phyloP scores from a whole-genome alignment of 805 yeast species.

The Peterozyma xylosa region DNA sequence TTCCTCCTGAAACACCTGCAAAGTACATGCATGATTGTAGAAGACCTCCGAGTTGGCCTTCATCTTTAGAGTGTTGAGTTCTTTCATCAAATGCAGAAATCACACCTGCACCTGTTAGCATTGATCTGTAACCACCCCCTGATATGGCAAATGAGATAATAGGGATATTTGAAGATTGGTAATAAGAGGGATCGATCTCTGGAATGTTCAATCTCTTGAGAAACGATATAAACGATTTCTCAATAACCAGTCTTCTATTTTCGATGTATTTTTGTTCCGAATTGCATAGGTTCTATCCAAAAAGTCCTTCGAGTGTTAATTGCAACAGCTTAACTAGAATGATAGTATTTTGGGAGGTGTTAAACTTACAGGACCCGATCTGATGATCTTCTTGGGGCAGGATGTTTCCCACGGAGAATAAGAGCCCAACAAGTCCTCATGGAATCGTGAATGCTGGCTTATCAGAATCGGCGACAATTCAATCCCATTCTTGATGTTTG shows the following conservation, averaged over 20 bases:
- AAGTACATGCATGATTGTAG: constrained; percentile 49
- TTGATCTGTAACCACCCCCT: constrained; percentile 53
- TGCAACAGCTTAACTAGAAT: too few species aligned
- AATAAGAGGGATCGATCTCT: constrained; percentile 12
- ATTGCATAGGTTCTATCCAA: constrained; percentile 7
- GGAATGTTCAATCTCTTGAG: constrained; percentile 17
- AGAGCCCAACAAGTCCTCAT: too few species aligned
- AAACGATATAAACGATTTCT: constrained; percentile 13
- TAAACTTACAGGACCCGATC: too few species aligned
- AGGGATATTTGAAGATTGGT: constrained; percentile 9
- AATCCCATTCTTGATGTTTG: too few species aligned
- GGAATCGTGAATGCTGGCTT: too few species aligned
- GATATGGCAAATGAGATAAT: constrained; percentile 34
- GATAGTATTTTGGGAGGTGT: too few species aligned
- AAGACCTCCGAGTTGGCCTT: constrained; percentile 39
- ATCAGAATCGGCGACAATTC: too few species aligned
- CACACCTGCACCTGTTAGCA: constrained; percentile 52
- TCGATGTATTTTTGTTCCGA: not conserved
- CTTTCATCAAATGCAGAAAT: constrained; percentile 43
- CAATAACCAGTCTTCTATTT: constrained; percentile 7
- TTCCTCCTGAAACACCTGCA: constrained; percentile 66
- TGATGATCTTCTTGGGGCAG: too few species aligned
- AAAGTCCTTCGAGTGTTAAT: too few species aligned
- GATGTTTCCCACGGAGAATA: too few species aligned
- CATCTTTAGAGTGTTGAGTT: constrained; percentile 23